Evolutionary conservation across 73 alveolate genomes (phyloP).

Genomic region (Durusdinium trenchii): DNA sequence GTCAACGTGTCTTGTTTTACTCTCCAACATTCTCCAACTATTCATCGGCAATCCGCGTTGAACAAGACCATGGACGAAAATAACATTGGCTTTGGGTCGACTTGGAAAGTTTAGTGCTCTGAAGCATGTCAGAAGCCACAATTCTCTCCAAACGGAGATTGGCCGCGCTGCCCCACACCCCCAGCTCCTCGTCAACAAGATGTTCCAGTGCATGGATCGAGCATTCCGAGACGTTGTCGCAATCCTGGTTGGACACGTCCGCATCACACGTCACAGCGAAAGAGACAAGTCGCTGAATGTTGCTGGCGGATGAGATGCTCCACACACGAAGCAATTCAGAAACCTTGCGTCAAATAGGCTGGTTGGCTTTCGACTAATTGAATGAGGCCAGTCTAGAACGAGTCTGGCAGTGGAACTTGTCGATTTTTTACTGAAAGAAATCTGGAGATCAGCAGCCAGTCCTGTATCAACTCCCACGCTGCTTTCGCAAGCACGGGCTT

Average conservation of each 20-base stretch:
- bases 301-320: too few species aligned
- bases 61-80: background rate
- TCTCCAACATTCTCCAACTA: background rate
- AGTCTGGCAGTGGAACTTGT: too few species aligned
- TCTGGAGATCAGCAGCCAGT: background rate
- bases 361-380: too few species aligned
- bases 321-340: too few species aligned
- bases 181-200: background rate
- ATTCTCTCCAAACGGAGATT: background rate
- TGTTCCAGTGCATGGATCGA: background rate
- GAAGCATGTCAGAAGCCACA: background rate
- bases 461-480: conserved; percentile 40
- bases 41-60: background rate
- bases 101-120: background rate
- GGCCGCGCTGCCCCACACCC: background rate
- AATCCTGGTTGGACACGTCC: background rate
- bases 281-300: too few species aligned
- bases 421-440: too few species aligned
- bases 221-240: background rate
- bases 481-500: conserved; percentile 1
- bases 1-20: background rate
- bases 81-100: background rate
- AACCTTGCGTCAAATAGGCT: too few species aligned
- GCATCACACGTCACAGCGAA: too few species aligned
- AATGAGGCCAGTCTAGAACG: too few species aligned